Evolutionary conservation across 495 filamentous ascomycete species (phyloP).

Genomic region (Penicillium egyptiacum): DNA sequence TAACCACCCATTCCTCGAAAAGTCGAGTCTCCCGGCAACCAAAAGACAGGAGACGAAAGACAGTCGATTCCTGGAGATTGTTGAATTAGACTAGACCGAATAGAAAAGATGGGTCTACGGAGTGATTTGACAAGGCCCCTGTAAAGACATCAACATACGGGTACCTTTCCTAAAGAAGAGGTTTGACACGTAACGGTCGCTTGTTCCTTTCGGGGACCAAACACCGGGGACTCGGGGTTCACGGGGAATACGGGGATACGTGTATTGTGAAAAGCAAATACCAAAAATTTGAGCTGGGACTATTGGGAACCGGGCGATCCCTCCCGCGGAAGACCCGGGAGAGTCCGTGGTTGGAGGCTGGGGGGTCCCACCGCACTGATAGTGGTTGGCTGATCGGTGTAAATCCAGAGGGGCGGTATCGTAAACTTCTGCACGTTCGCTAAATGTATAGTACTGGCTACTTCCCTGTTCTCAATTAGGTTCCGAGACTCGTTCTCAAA

Average conservation of each 20-base stretch:
- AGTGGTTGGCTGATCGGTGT: slow-evolving; percentile 19
- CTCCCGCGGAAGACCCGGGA: slow-evolving; percentile 21
- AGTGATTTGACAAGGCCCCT: too few species aligned
- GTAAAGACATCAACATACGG: slow-evolving; percentile 4
- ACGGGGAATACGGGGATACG: too few species aligned
- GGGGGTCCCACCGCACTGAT: slow-evolving; percentile 22
- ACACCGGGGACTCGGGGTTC: slow-evolving; percentile 18
- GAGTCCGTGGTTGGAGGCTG: slow-evolving; percentile 17
- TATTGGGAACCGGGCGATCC: slow-evolving; percentile 16
- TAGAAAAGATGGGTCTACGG: too few species aligned
- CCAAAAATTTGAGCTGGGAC: neutral
- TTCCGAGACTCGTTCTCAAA: neutral
- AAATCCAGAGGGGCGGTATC: slow-evolving; percentile 5
- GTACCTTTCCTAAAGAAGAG: slow-evolving; percentile 26
- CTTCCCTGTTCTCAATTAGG: neutral
- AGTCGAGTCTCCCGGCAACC: slow-evolving; percentile 5
- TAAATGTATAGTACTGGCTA: neutral
- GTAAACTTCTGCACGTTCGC: neutral
- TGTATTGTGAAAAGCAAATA: too few species aligned
- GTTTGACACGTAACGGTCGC: slow-evolving; percentile 43
- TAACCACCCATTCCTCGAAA: neutral
- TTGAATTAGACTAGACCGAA: neutral
- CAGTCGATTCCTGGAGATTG: neutral
- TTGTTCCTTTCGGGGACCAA: slow-evolving; percentile 13
- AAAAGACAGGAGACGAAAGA: neutral